These are phyloP conservation scores for Acacia confusa DNA, from an alignment of 306 rosid genomes.

Conservation along the genomic window DNA sequence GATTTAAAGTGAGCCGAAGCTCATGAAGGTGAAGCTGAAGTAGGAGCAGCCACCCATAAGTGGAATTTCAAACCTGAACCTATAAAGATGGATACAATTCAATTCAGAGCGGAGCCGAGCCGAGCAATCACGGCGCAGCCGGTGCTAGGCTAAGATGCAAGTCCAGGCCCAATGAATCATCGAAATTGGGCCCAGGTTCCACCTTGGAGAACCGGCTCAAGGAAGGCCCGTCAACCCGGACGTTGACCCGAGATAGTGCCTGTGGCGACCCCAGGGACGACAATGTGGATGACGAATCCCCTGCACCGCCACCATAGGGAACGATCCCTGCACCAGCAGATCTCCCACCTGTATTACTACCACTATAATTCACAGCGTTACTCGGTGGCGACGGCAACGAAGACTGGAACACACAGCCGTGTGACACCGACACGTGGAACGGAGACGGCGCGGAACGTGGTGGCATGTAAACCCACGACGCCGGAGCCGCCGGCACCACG, in stretches of 20 bases:
- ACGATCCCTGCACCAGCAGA: conserved; percentile 41
- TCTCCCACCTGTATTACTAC: conserved; percentile 38
- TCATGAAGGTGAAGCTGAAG: conserved; percentile 5
- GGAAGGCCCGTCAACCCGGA: conserved; percentile 63
- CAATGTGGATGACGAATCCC: conserved; percentile 54
- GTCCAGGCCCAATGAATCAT: conserved; percentile 84
- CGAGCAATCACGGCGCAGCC: conserved; percentile 55
- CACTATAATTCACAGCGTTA: not conserved
- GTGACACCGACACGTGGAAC: conserved; percentile 92
- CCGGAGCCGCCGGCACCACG: conserved; percentile 41
- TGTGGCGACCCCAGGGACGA: conserved; percentile 56
- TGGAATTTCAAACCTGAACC: not conserved
- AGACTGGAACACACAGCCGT: conserved; percentile 73
- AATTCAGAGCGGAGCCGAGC: conserved; percentile 23
- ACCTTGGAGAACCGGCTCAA: conserved; percentile 72
- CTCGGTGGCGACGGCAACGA: conserved; percentile 34
- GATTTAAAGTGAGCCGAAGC: conserved; percentile 16
- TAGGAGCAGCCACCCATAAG: conserved; percentile 26
- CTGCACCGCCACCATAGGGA: conserved; percentile 55
- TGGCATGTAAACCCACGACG: conserved; percentile 80
- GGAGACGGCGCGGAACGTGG: conserved; percentile 66
- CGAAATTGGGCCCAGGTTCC: conserved; percentile 70
- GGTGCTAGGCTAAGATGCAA: conserved; percentile 88
- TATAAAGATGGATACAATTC: conserved; percentile 12
- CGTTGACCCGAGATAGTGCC: conserved; percentile 54